A percentile compares a stretch with the other conserved stretches of the same genome.
Evolutionary conservation across 148 eudicot genomes (phyloP).

Genomic region (Hydrangea macrophylla): DNA sequence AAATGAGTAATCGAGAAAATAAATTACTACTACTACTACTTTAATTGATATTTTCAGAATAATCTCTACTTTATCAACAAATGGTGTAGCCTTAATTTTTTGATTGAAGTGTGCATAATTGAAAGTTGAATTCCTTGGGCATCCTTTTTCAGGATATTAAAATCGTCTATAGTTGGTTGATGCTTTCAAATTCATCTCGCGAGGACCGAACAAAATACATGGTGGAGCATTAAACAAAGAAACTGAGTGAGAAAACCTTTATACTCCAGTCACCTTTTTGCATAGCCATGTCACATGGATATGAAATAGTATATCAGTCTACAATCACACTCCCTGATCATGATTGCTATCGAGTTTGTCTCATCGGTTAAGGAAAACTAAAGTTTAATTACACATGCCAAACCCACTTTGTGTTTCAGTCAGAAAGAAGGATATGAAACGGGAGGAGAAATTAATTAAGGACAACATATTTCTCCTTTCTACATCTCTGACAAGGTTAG

Average conservation of each 20-base stretch:
- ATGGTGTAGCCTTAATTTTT: background rate
- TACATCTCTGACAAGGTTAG: too few species aligned
- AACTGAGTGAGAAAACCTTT: background rate
- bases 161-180: background rate
- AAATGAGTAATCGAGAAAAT: too few species aligned
- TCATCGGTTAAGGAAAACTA: background rate
- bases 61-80: background rate
- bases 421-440: background rate
- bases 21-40: too few species aligned
- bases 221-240: background rate
- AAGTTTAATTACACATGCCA: background rate
- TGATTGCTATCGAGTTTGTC: background rate
- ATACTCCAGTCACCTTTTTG: background rate
- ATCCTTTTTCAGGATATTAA: too few species aligned
- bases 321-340: background rate
- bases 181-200: background rate
- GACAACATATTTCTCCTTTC: background rate
- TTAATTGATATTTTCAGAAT: too few species aligned
- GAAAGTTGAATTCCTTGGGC: background rate
- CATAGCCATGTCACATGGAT: background rate
- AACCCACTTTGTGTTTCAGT: background rate
- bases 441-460: background rate
- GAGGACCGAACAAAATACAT: background rate
- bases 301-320: too few species aligned
- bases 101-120: background rate